Conservation (phyloP, 2,329 filamentous ascomycete species). For the Ceratocystis variospora region DNA sequence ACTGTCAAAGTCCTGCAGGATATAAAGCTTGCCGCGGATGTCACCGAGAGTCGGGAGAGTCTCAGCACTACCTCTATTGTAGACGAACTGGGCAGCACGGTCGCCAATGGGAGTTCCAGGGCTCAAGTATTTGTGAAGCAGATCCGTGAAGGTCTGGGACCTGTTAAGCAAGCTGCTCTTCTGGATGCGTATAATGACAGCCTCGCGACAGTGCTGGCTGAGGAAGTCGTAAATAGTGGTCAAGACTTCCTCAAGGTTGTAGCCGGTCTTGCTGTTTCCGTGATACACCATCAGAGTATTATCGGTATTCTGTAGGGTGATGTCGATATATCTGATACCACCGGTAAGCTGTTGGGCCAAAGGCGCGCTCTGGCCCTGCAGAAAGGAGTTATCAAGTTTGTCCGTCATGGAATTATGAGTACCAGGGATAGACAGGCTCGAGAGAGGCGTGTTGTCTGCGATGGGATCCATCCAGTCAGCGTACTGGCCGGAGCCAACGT, state of each 20-base stretch:
- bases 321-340: background rate
- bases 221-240: background rate
- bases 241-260: background rate
- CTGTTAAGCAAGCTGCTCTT: background rate
- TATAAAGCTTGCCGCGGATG: no score
- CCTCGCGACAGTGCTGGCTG: background rate
- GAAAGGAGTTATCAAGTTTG: background rate
- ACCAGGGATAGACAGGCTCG: background rate
- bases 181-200: background rate
- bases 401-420: background rate
- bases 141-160: background rate
- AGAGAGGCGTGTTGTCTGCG: background rate
- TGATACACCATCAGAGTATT: background rate
- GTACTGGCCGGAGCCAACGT: no score
- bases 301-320: background rate
- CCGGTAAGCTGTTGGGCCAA: background rate
- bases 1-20: no score
- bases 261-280: background rate
- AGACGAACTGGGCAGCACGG: background rate
- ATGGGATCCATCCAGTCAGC: background rate
- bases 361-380: background rate
- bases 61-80: no score
- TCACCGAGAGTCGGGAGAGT: no score
- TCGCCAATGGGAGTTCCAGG: background rate
- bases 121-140: background rate